A percentile compares a stretch with the other conserved stretches of the same genome.
Conservation (phyloP, 1,139 yeast species). For the Magnusiomyces paraingens region DNA sequence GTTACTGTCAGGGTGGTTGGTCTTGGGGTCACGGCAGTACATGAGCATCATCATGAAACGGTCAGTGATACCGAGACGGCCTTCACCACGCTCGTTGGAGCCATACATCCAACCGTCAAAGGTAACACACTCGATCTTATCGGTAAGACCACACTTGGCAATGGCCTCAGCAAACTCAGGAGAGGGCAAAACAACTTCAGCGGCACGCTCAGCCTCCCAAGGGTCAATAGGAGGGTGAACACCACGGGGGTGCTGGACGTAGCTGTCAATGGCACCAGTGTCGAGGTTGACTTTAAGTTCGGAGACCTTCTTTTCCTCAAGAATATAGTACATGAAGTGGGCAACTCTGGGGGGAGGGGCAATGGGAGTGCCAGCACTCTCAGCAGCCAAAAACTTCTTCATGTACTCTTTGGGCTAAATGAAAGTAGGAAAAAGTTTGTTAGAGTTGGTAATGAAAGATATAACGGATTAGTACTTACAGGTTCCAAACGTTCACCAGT, state of each 20-base stretch:
- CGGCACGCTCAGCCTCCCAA: slow-evolving; percentile 57
- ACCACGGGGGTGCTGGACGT: slow-evolving; percentile 52
- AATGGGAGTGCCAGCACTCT: slow-evolving; percentile 49
- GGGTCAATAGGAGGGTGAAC: slow-evolving; percentile 70
- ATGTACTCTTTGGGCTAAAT: slow-evolving; percentile 47
- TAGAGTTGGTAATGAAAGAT: background rate
- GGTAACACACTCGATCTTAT: slow-evolving; percentile 47
- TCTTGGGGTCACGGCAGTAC: slow-evolving; percentile 52
- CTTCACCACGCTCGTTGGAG: slow-evolving; percentile 36
- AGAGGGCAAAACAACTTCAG: slow-evolving; percentile 67
- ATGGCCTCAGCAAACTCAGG: slow-evolving; percentile 58
- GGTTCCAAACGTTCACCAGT: slow-evolving; percentile 74
- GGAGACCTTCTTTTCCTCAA: slow-evolving; percentile 54
- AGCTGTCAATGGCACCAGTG: slow-evolving; percentile 50
- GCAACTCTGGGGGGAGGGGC: slow-evolving; percentile 54
- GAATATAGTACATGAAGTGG: slow-evolving; percentile 58
- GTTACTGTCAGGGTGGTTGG: slow-evolving; percentile 71
- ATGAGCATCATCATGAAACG: slow-evolving; percentile 69
- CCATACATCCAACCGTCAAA: slow-evolving; percentile 94
- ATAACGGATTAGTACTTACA: background rate
- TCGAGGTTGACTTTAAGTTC: slow-evolving; percentile 70
- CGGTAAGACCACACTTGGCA: slow-evolving; percentile 51
- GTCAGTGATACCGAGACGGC: slow-evolving; percentile 68
- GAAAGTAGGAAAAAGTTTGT: background rate
- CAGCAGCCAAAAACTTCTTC: slow-evolving; percentile 64